Percentiles rank a stretch among this genome's conserved stretches.
Conservation (phyloP, 805 yeast genomes). For the Zygoascus flipseniorum region DNA sequence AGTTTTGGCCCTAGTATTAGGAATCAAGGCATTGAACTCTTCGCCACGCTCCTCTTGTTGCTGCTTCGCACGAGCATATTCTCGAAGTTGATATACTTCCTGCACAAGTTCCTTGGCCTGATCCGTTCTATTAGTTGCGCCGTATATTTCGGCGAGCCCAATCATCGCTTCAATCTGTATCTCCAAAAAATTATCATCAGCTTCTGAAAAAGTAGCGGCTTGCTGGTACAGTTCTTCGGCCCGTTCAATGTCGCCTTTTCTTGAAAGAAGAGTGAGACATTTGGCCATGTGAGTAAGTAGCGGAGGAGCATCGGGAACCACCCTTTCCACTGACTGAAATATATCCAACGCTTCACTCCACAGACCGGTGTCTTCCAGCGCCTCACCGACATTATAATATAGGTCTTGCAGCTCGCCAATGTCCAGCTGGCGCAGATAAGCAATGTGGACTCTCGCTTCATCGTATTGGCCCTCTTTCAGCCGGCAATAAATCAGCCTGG, state of each 20-base stretch:
- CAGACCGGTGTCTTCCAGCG: constrained; percentile 57
- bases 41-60: constrained; percentile 1
- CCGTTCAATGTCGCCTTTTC: constrained; percentile 37
- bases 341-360: constrained; percentile 70
- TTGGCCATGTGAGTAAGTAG: constrained; percentile 57
- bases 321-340: constrained; percentile 25
- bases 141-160: constrained; percentile 74
- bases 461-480: constrained; percentile 43
- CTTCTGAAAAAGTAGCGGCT: constrained; percentile 13
- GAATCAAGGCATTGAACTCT: neutral
- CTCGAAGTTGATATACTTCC: constrained; percentile 21
- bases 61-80: neutral
- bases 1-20: constrained; percentile 2
- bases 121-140: constrained; percentile 28
- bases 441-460: constrained; percentile 70
- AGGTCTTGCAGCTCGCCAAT: constrained; percentile 63
- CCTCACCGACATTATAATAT: constrained; percentile 65
- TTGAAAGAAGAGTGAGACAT: constrained; percentile 50
- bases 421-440: constrained; percentile 45
- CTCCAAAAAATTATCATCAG: constrained; percentile 38
- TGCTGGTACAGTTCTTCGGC: constrained; percentile 23
- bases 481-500: constrained; percentile 69
- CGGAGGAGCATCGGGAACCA: constrained; percentile 19
- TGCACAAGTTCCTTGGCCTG: constrained; percentile 26
- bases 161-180: constrained; percentile 61